A percentile compares a stretch with the other conserved stretches of the same genome.
Evolutionary conservation across 768 basidiomycete species (phyloP).

Genomic region (Calocera cornea): DNA sequence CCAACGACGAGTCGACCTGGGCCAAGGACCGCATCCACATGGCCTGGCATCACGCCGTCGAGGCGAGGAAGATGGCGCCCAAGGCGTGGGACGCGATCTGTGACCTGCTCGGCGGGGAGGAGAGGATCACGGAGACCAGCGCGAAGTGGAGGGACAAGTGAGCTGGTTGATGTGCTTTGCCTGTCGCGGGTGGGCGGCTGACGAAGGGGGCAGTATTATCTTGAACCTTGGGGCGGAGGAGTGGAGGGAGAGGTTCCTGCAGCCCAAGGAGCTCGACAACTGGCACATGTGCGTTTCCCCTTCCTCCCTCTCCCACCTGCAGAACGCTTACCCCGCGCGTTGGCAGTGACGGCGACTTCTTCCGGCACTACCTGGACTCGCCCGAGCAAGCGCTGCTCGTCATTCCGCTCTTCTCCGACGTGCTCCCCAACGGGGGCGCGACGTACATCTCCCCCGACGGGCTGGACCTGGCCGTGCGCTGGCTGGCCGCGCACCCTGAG

Average conservation of each 20-base stretch:
- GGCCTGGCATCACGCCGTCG: constrained; percentile 38
- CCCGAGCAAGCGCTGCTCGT: constrained; percentile 51
- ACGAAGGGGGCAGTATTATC: constrained; percentile 33
- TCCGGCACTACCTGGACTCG: constrained; percentile 40
- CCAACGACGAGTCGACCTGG: constrained; percentile 43
- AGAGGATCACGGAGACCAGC: constrained; percentile 32
- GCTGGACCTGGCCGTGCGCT: constrained; percentile 21
- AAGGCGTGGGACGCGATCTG: constrained; percentile 47
- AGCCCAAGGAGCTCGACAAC: constrained; percentile 39
- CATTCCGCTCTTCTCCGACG: constrained; percentile 47
- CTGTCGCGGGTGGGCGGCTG: neutral
- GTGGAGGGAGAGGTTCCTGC: constrained; percentile 22
- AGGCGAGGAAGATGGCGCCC: constrained; percentile 38
- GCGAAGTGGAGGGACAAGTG: constrained; percentile 32
- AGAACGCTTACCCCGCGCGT: neutral
- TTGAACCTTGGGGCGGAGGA: constrained; percentile 44
- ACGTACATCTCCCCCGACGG: constrained; percentile 50
- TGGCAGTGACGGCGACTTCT: constrained; percentile 6
- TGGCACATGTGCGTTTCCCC: constrained; percentile 33
- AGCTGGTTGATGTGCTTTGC: neutral
- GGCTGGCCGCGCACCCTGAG: constrained; percentile 16
- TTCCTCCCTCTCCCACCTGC: neutral
- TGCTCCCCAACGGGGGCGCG: constrained; percentile 40
- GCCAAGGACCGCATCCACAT: constrained; percentile 35
- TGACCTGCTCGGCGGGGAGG: constrained; percentile 47